These are phyloP conservation scores for Xylaria sp. DNA, from an alignment of 2,329 filamentous ascomycete species.

Conservation along the genomic window DNA sequence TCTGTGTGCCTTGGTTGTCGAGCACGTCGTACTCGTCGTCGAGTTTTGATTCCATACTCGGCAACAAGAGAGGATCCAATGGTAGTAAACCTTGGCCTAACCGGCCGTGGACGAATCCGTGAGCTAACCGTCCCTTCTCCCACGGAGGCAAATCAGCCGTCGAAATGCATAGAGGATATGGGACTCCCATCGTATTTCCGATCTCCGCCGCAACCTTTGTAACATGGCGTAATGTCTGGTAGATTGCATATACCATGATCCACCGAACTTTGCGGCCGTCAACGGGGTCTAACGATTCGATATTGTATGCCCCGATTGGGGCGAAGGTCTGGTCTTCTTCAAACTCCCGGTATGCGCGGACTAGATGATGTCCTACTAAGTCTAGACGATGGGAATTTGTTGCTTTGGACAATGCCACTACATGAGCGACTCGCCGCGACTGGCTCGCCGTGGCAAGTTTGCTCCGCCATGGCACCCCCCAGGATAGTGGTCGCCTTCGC, in stretches of 20 bases:
- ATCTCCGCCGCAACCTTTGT: slow-evolving; percentile 67
- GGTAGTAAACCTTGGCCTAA: slow-evolving; percentile 33
- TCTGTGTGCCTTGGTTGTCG: slow-evolving; percentile 41
- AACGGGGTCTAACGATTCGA: slow-evolving; percentile 61
- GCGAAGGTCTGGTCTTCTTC: slow-evolving; percentile 63
- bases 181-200: slow-evolving; percentile 57
- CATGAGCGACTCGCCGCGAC: slow-evolving; percentile 55
- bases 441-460: slow-evolving; percentile 50
- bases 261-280: slow-evolving; percentile 80
- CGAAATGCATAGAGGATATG: slow-evolving; percentile 61
- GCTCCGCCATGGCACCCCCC: slow-evolving; percentile 51
- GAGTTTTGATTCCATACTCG: slow-evolving; percentile 53
- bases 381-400: slow-evolving; percentile 51
- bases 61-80: slow-evolving; percentile 14
- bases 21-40: slow-evolving; percentile 62
- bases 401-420: slow-evolving; percentile 58
- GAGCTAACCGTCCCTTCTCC: slow-evolving; percentile 43
- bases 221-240: slow-evolving; percentile 73
- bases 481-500: slow-evolving; percentile 26
- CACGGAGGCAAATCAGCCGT: slow-evolving; percentile 53
- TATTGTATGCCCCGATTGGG: slow-evolving; percentile 59
- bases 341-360: slow-evolving; percentile 72
- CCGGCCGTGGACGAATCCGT: slow-evolving; percentile 39
- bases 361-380: slow-evolving; percentile 58
- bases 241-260: slow-evolving; percentile 74